Conservation (phyloP, 139 green algal genomes). For the Trebouxia sp. region DNA sequence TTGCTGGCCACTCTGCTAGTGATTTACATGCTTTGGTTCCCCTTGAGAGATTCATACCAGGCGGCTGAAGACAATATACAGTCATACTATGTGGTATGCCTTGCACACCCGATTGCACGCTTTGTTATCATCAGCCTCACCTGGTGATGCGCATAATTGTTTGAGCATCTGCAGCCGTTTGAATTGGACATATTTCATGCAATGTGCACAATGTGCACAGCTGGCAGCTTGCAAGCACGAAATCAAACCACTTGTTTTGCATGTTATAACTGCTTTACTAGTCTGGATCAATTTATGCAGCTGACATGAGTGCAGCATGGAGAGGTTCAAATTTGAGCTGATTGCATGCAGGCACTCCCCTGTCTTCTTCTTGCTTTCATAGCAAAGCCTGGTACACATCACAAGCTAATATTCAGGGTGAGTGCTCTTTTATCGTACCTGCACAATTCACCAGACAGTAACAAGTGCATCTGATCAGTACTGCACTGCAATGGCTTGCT, state of each 20-base stretch:
- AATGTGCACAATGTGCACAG: background rate
- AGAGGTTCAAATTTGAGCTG: background rate
- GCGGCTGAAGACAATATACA: conserved; percentile 83
- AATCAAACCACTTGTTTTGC: background rate
- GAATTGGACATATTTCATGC: background rate
- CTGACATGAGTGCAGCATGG: background rate
- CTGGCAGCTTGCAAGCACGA: background rate
- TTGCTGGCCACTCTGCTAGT: conserved; percentile 85
- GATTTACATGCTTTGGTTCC: conserved; percentile 80
- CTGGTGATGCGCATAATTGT: background rate
- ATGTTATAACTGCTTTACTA: background rate
- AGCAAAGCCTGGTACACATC: conserved; percentile 85
- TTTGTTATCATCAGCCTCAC: background rate
- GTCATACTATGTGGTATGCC: conserved; percentile 72
- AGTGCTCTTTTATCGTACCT: too few relatives aligned
- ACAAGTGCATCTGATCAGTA: too few relatives aligned
- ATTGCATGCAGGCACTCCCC: conserved; percentile 60
- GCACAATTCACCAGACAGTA: too few relatives aligned
- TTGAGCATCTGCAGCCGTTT: background rate
- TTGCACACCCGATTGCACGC: too few relatives aligned
- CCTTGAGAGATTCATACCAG: conserved; percentile 83
- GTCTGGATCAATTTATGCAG: background rate
- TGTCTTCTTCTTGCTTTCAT: conserved; percentile 86
- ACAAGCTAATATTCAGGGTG: conserved; percentile 78
- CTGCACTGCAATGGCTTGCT: background rate